A percentile compares a stretch with the other conserved stretches of the same genome.
phyloP scores from a whole-genome alignment of 176 grass and related monocot genomes.

The Aegilops longissima region DNA sequence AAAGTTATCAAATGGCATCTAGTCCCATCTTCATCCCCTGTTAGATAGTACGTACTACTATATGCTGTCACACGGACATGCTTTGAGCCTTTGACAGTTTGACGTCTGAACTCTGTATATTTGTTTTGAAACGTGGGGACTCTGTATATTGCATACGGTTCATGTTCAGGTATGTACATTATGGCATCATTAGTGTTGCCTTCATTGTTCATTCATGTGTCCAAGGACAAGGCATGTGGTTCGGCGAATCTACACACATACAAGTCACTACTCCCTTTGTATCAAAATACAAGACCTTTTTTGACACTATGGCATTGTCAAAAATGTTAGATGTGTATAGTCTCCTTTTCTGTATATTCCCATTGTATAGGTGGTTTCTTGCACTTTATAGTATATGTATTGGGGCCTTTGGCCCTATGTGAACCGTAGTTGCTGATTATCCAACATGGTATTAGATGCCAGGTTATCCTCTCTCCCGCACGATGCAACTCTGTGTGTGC shows the following conservation, averaged over 20 bases:
- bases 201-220: neutral
- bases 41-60: slow-evolving; percentile 20
- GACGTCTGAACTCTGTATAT: slow-evolving; percentile 26
- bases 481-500: too few species aligned
- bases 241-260: neutral
- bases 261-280: too few species aligned
- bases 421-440: too few species aligned
- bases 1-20: slow-evolving; percentile 14
- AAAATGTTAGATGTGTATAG: too few species aligned
- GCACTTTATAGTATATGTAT: too few species aligned
- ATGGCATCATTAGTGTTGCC: neutral
- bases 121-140: slow-evolving; percentile 3
- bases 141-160: neutral
- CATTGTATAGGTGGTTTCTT: too few species aligned
- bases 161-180: neutral
- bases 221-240: neutral
- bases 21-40: neutral
- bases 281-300: too few species aligned
- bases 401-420: too few species aligned
- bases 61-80: slow-evolving; percentile 16
- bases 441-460: too few species aligned
- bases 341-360: too few species aligned
- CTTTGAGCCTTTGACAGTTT: neutral
- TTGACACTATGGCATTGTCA: too few species aligned
- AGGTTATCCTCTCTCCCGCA: too few species aligned